Evolutionary conservation across 768 basidiomycete genomes (phyloP), one percentile per base, ranked within the genome.

Genomic region (Boletus rufocinnamomeus): DNA sequence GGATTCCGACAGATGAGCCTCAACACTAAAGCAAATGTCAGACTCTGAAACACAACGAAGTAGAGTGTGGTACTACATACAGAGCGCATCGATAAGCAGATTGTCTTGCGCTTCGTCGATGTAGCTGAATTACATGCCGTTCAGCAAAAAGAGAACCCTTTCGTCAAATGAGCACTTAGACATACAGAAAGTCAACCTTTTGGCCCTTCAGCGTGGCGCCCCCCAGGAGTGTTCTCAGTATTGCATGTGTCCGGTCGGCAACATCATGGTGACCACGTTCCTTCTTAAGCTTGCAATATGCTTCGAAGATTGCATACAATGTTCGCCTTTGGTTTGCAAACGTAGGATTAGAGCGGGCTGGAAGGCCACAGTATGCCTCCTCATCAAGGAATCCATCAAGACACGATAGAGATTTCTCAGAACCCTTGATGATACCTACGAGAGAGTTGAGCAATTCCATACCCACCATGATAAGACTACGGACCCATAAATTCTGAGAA

Each of bases 71-170:
- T n/a, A n/a, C 37, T 13, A 68, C 80, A 37, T 68, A 89, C 88
- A 59, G 17, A 83, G 73, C 2, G 81, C 76, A 65, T 90, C 88
- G 10, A 89, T 81, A 7, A 90, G 75, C 0, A 89, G 75, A 63
- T 87, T 83, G 61, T 91, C 89, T 65, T 91, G 89, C 0, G 82
- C 84, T 70, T 91, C 89, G 45, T 91, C 89, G 2, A 91, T 78
- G 64, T 89, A 90, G 14, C 88, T 69, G 9, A 10, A 48, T 34
- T 41, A 45, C 34, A 21, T 16, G n/a, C 6, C n/a, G n/a, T n/a
- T 60, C 21, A 64, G 58, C 0, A 23, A 53, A 23, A 9, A n/a
- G n/a, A n/a, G n/a, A 14, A 35, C 1, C 6, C 46, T 17, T 8
- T n/a, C 34, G 14, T 38, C 16, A 13, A 35, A 30, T 4, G 27